phyloP scores from a whole-genome alignment of 805 yeast genomes.

The Wickerhamiella musiphila region DNA sequence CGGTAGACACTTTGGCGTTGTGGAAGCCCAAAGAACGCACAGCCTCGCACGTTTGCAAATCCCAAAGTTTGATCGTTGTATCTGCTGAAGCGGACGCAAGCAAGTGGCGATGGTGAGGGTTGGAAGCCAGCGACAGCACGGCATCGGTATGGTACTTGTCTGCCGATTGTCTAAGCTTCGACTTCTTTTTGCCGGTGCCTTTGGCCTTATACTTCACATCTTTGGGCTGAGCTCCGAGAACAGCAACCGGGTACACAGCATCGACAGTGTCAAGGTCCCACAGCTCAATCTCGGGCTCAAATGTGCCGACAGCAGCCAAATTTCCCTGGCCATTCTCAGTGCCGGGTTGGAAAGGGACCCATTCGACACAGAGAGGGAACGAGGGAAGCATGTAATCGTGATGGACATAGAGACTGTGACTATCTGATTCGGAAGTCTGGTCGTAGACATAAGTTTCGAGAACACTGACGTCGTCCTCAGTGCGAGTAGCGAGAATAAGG shows the following conservation, averaged over 20 bases:
- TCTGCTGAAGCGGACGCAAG: constrained; percentile 94
- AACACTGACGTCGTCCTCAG: constrained; percentile 88
- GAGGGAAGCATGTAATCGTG: constrained; percentile 96
- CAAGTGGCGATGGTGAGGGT: constrained; percentile 62
- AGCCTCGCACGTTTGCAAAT: constrained; percentile 53
- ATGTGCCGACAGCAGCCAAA: constrained; percentile 92
- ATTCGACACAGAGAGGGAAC: constrained; percentile 90
- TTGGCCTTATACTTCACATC: constrained; percentile 18
- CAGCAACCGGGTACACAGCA: constrained; percentile 85
- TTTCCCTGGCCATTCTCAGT: constrained; percentile 46
- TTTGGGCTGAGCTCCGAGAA: constrained; percentile 60
- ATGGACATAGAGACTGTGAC: constrained; percentile 68
- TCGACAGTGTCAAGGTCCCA: constrained; percentile 92
- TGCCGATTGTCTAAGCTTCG: constrained; percentile 33
- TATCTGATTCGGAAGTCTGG: constrained; percentile 57
- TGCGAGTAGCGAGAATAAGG: constrained; percentile 75
- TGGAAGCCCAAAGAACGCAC: constrained; percentile 71
- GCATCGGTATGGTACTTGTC: constrained; percentile 89
- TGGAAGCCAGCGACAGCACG: constrained; percentile 71
- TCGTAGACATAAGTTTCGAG: constrained; percentile 90
- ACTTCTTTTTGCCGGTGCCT: constrained; percentile 26
- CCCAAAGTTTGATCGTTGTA: constrained; percentile 90
- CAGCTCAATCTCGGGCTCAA: constrained; percentile 92
- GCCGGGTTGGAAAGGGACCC: constrained; percentile 57
- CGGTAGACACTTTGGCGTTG: constrained; percentile 63